phyloP scores from a whole-genome alignment of 345 rosid genomes.

The Diplotaxis tenuifolia region DNA sequence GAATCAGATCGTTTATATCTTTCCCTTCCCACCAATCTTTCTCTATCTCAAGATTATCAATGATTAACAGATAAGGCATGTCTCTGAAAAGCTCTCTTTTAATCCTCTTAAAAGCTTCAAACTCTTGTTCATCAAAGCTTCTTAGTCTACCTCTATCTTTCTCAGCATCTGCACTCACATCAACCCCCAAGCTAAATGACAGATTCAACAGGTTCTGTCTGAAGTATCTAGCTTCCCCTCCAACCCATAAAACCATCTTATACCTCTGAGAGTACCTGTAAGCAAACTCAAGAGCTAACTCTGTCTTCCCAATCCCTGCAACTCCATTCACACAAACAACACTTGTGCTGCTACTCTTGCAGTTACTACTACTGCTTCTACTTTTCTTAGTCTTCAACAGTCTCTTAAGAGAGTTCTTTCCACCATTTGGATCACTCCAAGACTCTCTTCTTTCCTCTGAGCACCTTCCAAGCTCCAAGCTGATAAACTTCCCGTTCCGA shows the following conservation, averaged over 20 bases:
- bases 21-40: constrained; percentile 98
- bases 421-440: constrained; percentile 57
- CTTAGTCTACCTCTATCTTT: constrained; percentile 76
- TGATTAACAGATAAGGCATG: constrained; percentile 79
- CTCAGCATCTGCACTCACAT: constrained; percentile 85
- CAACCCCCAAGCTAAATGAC: constrained; percentile 72
- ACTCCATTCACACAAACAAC: constrained; percentile 72
- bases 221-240: constrained; percentile 81
- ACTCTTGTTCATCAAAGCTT: constrained; percentile 85
- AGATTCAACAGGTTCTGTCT: constrained; percentile 80
- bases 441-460: constrained; percentile 63
- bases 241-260: constrained; percentile 87
- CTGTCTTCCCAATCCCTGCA: constrained; percentile 85
- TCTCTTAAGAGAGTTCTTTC: constrained; percentile 59
- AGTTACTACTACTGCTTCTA: constrained; percentile 53
- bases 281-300: constrained; percentile 83
- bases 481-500: constrained; percentile 58
- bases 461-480: constrained; percentile 65
- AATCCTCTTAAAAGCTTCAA: constrained; percentile 82
- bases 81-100: constrained; percentile 78
- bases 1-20: constrained; percentile 80
- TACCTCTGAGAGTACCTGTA: constrained; percentile 76
- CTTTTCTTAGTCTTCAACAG: constrained; percentile 64
- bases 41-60: constrained; percentile 90
- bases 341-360: constrained; percentile 48